These are phyloP conservation scores for Dacryopinax primogenitus DNA, from an alignment of 768 basidiomycete genomes.

Conservation along the genomic window DNA sequence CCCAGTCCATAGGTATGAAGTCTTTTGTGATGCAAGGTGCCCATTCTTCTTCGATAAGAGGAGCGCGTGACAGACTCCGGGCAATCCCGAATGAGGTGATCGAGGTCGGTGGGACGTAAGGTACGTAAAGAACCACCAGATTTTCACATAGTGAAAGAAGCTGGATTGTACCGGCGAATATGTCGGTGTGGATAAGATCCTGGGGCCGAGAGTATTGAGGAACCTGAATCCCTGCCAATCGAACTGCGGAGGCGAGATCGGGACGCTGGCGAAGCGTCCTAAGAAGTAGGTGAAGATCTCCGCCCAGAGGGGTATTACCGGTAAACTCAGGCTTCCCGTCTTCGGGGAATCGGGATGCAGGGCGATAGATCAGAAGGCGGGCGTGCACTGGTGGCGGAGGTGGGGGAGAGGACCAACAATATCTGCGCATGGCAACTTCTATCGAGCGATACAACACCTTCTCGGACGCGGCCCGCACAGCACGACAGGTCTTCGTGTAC, in stretches of 20 bases:
- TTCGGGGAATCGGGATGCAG: background rate
- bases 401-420: background rate
- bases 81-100: background rate
- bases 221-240: background rate
- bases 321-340: background rate
- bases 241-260: background rate
- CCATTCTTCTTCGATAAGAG: background rate
- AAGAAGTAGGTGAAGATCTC: background rate
- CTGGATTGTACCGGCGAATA: background rate
- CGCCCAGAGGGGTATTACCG: background rate
- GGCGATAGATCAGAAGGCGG: background rate
- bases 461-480: background rate
- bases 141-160: background rate
- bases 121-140: background rate
- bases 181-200: background rate
- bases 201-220: background rate
- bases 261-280: background rate
- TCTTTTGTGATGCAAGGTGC: background rate
- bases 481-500: background rate
- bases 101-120: background rate
- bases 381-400: background rate
- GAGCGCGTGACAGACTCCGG: background rate
- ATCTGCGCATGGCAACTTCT: background rate
- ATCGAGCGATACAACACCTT: background rate
- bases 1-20: background rate